Evolutionary conservation across 441 rosid genomes (phyloP), one percentile per base, ranked within the genome.

Genomic region (Syzygium syzygioides): DNA sequence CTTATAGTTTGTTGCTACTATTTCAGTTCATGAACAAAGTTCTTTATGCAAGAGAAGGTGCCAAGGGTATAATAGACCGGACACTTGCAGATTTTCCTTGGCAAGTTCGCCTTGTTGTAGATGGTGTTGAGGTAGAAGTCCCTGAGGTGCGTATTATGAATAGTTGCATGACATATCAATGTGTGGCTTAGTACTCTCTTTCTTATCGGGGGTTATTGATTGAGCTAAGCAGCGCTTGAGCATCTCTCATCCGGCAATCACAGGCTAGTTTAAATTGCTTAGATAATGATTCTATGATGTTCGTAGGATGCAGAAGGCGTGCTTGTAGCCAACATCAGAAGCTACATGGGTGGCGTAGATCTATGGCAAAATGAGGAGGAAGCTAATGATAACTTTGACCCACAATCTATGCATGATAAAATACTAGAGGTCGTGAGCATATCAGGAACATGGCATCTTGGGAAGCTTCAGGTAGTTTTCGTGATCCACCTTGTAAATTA

Each of bases 311-410:
- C 96, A 55, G 99, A 97, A 91, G 99, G 99, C 56, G 96, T 98
- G 87, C 99, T 98, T 71, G 95, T 98, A 88, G 98, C 99, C 56
- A 98, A 98, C 92, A 98, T 98, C 64, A 98, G 99, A 88, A 98
- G 99, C 93, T 98, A 98, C 89, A 98, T 97, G 99, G 99, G 99
- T 71, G 99, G 99, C 66, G 99, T 98, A 50, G 99, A 98, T 91
- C 93, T 98, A 87, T 98, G 99, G 99, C 97, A 97, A 90, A 96
- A 97, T 45, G 99, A 97, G 92, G 99, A 96, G 88, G 99, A 97
- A 90, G 93, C 93, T 62, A 95, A 93, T 90, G 99, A 96, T 89
- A 95, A 96, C 89, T 96, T 98, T 88, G 96, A 95, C 79, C 99
- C 99, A 26, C 99, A 98, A 86, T 98, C 99, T 25, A 98, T 98